phyloP scores from a whole-genome alignment of 225 moss, liverwort and hornwort genomes.

The Anthoceros angustus region DNA sequence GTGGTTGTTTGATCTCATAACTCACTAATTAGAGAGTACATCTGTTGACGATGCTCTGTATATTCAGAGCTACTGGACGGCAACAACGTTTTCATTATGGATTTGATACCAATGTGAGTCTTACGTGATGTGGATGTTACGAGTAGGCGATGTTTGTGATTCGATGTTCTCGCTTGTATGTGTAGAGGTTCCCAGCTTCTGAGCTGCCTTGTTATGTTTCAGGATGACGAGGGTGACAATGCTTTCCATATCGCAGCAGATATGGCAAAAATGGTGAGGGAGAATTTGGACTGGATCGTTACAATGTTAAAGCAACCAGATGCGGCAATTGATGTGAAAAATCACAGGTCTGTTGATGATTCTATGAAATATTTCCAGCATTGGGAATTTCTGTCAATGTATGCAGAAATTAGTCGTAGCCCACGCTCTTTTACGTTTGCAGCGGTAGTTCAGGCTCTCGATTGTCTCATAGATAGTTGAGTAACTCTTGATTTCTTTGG shows the following conservation, averaged over 20 bases:
- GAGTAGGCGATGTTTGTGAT: not conserved
- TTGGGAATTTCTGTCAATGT: too few species aligned
- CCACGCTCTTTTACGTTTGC: too few species aligned
- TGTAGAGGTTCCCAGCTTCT: not conserved
- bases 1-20: not conserved
- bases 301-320: conserved; percentile 25
- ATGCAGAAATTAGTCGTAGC: too few species aligned
- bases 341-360: conserved; percentile 21
- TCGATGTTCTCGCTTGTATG: not conserved
- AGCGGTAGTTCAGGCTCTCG: too few species aligned
- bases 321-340: conserved; percentile 27
- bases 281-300: conserved; percentile 34
- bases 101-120: not conserved
- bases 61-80: not conserved
- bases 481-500: not conserved
- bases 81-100: not conserved
- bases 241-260: conserved; percentile 34
- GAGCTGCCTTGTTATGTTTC: not conserved
- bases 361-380: too few species aligned
- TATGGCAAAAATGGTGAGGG: conserved; percentile 33
- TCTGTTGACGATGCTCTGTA: not conserved
- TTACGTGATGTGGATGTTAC: not conserved
- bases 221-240: conserved; percentile 41
- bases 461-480: too few species aligned
- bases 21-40: not conserved